These are phyloP conservation scores for Vicia faba DNA, from an alignment of 306 rosid species.

Conservation along the genomic window DNA sequence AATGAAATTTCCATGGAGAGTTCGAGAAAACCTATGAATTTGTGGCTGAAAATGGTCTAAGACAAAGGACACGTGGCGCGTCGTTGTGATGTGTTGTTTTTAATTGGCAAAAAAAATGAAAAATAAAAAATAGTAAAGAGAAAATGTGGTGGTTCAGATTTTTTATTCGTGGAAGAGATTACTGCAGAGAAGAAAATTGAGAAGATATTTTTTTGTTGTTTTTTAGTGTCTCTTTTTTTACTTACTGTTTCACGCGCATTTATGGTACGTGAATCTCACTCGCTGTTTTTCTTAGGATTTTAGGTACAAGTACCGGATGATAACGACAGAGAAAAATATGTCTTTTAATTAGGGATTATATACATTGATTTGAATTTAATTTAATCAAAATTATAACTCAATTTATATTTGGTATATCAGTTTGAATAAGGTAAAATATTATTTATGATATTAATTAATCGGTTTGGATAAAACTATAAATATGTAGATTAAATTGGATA, in stretches of 20 bases:
- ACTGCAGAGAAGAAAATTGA: constrained; percentile 41
- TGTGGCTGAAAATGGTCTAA: constrained; percentile 68
- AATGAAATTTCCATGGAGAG: constrained; percentile 38
- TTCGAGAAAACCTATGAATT: constrained; percentile 55
- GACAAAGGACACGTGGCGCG: constrained; percentile 55
- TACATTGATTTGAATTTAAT: too few species aligned
- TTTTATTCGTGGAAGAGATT: constrained; percentile 46
- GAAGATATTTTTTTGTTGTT: constrained; percentile 41
- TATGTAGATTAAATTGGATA: too few species aligned
- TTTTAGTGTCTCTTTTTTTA: constrained; percentile 43
- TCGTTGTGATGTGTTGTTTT: constrained; percentile 21
- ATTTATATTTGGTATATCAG: too few species aligned
- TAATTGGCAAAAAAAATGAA: not conserved
- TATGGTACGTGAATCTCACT: constrained; percentile 1
- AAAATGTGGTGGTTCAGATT: constrained; percentile 36
- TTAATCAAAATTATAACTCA: too few species aligned
- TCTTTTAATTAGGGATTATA: too few species aligned
- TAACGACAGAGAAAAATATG: too few species aligned
- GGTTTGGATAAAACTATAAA: too few species aligned
- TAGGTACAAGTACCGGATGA: too few species aligned
- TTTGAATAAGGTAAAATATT: too few species aligned
- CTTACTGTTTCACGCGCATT: constrained; percentile 23
- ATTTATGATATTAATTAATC: too few species aligned
- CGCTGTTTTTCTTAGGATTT: not conserved
- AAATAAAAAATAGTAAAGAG: not conserved